A percentile compares a stretch with the other conserved stretches of the same genome.
Conservation (phyloP, 2,329 filamentous ascomycete species). For the Helicocarpus griseus region DNA sequence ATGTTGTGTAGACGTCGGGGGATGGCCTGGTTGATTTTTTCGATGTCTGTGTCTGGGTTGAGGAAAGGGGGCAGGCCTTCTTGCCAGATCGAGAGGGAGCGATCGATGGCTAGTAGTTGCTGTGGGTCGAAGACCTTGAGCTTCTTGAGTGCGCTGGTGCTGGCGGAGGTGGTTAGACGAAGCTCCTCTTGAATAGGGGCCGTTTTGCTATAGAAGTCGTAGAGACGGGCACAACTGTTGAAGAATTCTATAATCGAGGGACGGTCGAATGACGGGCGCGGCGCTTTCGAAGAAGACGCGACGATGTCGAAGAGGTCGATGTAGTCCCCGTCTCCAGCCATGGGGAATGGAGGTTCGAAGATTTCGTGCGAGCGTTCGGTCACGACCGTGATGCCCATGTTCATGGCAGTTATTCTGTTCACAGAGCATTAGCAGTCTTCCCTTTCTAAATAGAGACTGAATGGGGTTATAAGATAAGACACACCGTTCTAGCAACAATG, state of each 20-base stretch:
- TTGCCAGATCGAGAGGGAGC: constrained; percentile 17
- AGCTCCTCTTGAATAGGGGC: constrained; percentile 15
- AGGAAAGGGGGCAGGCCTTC: constrained; percentile 16
- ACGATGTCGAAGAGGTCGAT: no score
- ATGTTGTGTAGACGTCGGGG: constrained; percentile 17
- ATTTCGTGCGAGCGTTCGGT: constrained; percentile 11
- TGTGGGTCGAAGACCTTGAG: constrained; percentile 15
- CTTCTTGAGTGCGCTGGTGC: constrained; percentile 15
- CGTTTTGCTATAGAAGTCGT: constrained; percentile 16
- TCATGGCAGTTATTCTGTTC: constrained; percentile 15
- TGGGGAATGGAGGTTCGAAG: constrained; percentile 16
- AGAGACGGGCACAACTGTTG: constrained; percentile 15
- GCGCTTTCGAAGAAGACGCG: constrained; percentile 11
- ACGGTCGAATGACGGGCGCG: constrained; percentile 7
- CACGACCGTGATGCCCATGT: constrained; percentile 14
- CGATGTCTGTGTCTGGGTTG: not conserved
- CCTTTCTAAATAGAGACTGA: not conserved
- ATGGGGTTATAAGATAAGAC: not conserved
- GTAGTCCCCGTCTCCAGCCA: constrained; percentile 18
- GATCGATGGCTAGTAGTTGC: constrained; percentile 14
- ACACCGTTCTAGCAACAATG: constrained; percentile 16
- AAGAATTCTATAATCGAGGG: constrained; percentile 20
- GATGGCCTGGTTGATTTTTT: constrained; percentile 11
- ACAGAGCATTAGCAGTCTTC: not conserved
- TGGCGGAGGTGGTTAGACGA: constrained; percentile 9